Conservation (phyloP, 208 protist species). For the Trichomonas tenax region DNA sequence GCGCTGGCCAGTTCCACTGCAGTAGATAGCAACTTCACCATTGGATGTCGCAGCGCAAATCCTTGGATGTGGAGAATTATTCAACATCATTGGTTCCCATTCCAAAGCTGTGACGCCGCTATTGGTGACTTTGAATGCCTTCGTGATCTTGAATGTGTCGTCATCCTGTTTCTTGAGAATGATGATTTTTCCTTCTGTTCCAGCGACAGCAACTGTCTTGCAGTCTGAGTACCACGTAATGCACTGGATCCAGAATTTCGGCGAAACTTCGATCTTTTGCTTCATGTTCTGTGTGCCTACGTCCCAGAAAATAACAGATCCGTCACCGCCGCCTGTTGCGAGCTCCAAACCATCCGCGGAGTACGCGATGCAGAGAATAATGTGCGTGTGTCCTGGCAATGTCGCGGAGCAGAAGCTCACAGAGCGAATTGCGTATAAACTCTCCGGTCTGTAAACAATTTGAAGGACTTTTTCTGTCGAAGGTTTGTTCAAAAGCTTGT, state of each 20-base stretch:
- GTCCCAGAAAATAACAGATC: constrained; percentile 15
- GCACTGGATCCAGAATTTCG: not conserved
- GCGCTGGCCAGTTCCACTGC: not conserved
- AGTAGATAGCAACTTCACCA: not conserved
- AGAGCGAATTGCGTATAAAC: not conserved
- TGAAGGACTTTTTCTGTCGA: constrained; percentile 18
- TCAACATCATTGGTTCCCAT: constrained; percentile 15
- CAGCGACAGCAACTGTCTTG: not conserved
- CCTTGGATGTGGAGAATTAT: not conserved
- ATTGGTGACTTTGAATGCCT: not conserved
- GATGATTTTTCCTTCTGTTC: not conserved
- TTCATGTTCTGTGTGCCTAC: not conserved
- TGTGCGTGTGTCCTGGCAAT: constrained; percentile 8
- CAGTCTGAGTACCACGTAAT: not conserved
- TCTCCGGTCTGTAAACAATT: constrained; percentile 15
- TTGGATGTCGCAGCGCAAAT: not conserved
- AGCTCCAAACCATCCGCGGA: not conserved
- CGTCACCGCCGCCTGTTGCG: not conserved
- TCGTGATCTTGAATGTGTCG: not conserved
- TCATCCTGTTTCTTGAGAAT: not conserved
- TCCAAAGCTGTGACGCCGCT: not conserved
- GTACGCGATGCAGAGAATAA: not conserved
- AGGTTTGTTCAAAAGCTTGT: not conserved
- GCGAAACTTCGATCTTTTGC: not conserved
- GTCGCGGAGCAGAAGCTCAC: not conserved